A percentile compares a stretch with the other conserved stretches of the same genome.
Conservation (phyloP, 1,284 basidiomycete species). For the Cryptococcus hybrid region DNA sequence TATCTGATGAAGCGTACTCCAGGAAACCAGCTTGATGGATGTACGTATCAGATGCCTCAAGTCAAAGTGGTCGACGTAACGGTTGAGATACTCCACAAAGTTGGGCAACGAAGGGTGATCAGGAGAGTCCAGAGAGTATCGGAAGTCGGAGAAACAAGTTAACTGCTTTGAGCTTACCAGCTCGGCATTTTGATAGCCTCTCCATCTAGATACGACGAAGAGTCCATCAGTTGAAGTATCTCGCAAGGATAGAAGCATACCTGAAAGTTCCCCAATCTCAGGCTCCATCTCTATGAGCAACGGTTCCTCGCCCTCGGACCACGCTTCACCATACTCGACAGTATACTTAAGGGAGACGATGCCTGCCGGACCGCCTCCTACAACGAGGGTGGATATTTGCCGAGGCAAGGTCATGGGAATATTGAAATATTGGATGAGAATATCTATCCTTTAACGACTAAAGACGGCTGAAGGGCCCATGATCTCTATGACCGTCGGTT, state of each 20-base stretch:
- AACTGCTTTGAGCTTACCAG: conserved; percentile 53
- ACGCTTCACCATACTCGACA: conserved; percentile 51
- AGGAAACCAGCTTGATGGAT: conserved; percentile 52
- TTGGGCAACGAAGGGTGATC: conserved; percentile 61
- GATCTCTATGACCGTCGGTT: too few relatives aligned
- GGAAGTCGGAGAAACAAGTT: conserved; percentile 65
- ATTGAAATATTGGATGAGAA: too few relatives aligned
- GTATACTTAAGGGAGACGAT: conserved; percentile 62
- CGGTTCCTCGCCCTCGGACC: conserved; percentile 53
- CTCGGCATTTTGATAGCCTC: conserved; percentile 56
- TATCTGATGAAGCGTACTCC: conserved; percentile 22
- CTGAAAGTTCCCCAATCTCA: conserved; percentile 65
- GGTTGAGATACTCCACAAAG: conserved; percentile 61
- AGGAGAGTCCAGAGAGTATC: conserved; percentile 53
- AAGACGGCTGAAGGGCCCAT: too few relatives aligned
- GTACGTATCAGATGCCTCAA: conserved; percentile 54
- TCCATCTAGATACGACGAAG: conserved; percentile 18
- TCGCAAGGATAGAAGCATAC: conserved; percentile 14
- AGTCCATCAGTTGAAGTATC: neutral
- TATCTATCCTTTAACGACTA: too few relatives aligned
- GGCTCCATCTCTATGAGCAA: conserved; percentile 61
- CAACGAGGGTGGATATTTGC: conserved; percentile 40
- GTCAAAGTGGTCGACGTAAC: conserved; percentile 56
- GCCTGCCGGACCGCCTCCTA: conserved; percentile 62
- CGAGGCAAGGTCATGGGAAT: conserved; percentile 8